These are phyloP conservation scores for Erysimum pusillum DNA, from an alignment of 441 rosid genomes.

Conservation along the genomic window DNA sequence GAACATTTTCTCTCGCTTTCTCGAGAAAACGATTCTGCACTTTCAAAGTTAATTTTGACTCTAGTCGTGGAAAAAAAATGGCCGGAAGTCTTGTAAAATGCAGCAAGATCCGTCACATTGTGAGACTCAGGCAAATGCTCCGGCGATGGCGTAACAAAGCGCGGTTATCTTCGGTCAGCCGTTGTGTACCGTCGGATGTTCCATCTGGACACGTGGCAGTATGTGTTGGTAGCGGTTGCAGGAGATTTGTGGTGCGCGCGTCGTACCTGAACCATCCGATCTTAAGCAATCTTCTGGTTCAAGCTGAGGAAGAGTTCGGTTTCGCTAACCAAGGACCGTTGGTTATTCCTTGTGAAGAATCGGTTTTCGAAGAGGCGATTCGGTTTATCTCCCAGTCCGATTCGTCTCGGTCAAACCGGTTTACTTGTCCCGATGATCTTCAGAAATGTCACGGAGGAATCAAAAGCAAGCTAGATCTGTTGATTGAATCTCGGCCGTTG, in stretches of 20 bases:
- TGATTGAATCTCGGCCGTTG: slow-evolving; percentile 77
- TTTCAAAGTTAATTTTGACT: background rate
- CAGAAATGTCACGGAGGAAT: slow-evolving; percentile 61
- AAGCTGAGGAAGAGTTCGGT: slow-evolving; percentile 93
- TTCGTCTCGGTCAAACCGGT: slow-evolving; percentile 55
- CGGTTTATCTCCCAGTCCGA: slow-evolving; percentile 67
- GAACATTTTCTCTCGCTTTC: slow-evolving; percentile 25
- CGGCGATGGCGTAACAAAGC: slow-evolving; percentile 90
- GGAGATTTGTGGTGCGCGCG: slow-evolving; percentile 82
- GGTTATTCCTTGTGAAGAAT: slow-evolving; percentile 86
- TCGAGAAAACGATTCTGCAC: background rate
- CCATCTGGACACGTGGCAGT: slow-evolving; percentile 95
- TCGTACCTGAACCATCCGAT: slow-evolving; percentile 88
- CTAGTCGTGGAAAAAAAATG: slow-evolving; percentile 48
- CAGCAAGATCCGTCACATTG: slow-evolving; percentile 92
- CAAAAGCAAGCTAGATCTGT: slow-evolving; percentile 53
- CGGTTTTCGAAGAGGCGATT: slow-evolving; percentile 75
- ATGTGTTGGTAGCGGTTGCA: slow-evolving; percentile 65
- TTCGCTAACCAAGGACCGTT: slow-evolving; percentile 78
- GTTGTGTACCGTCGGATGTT: slow-evolving; percentile 71
- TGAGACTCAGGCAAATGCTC: slow-evolving; percentile 80
- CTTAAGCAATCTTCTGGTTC: slow-evolving; percentile 62
- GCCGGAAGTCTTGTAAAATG: slow-evolving; percentile 70
- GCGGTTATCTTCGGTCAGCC: slow-evolving; percentile 50
- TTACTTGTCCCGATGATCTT: slow-evolving; percentile 57